phyloP scores from a whole-genome alignment of 2,329 filamentous ascomycete species.

The Alternaria panax region DNA sequence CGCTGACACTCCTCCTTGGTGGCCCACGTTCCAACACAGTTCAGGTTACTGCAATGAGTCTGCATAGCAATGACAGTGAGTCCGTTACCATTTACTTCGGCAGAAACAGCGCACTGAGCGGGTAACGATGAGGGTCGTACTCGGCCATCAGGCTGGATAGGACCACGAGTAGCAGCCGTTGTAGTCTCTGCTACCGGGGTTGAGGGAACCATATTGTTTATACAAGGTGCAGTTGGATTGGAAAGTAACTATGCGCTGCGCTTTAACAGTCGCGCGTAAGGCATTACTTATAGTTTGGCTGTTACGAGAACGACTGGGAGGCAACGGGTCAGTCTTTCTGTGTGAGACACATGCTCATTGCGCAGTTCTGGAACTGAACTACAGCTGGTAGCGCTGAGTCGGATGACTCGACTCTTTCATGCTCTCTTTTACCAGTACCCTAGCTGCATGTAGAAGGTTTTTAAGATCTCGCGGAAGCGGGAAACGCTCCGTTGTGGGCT shows the following conservation, averaged over 20 bases:
- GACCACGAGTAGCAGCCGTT: not conserved
- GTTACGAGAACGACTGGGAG: not conserved
- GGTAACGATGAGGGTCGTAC: not conserved
- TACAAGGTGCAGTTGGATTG: not conserved
- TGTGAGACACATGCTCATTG: not conserved
- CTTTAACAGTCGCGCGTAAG: not conserved
- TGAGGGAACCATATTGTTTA: not conserved
- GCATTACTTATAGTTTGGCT: not conserved
- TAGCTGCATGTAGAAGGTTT: constrained; percentile 1
- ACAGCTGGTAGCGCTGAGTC: not conserved
- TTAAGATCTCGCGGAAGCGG: not conserved
- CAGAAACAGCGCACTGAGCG: not conserved
- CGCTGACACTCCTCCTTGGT: not conserved
- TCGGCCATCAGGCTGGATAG: not conserved
- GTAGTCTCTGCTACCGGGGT: not conserved
- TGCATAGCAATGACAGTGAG: not conserved
- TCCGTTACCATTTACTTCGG: not conserved
- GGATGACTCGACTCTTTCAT: not conserved
- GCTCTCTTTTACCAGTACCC: not conserved
- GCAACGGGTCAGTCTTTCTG: not conserved
- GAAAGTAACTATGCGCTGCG: not conserved
- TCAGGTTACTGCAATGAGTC: not conserved
- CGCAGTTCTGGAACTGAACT: not conserved
- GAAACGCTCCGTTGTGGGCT: not conserved
- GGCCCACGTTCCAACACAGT: not conserved